These are phyloP conservation scores for Alternaria gansuensis DNA, from an alignment of 2,329 filamentous ascomycete genomes.

Conservation along the genomic window DNA sequence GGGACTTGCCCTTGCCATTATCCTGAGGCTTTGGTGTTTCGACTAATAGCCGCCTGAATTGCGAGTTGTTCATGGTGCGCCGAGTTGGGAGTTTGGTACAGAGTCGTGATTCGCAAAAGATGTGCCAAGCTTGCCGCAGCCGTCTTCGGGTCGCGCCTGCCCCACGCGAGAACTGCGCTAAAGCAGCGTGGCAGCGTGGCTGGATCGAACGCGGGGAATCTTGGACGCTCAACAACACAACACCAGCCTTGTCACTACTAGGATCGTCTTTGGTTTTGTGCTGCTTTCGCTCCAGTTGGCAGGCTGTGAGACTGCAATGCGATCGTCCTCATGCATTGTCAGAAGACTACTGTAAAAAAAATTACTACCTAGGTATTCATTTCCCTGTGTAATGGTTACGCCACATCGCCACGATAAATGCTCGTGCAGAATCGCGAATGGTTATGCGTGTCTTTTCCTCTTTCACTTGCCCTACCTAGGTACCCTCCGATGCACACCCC, in stretches of 20 bases:
- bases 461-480: slow-evolving; percentile 15
- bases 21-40: slow-evolving; percentile 57
- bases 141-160: slow-evolving; percentile 13
- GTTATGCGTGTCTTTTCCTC: neutral
- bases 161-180: slow-evolving; percentile 7
- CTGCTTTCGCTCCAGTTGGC: neutral
- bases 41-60: slow-evolving; percentile 80
- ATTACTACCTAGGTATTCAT: neutral
- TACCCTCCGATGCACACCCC: slow-evolving; percentile 14
- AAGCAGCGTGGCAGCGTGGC: slow-evolving; percentile 9
- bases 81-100: slow-evolving; percentile 5
- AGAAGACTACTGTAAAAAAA: slow-evolving; percentile 3
- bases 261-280: neutral
- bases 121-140: slow-evolving; percentile 14
- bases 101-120: slow-evolving; percentile 15
- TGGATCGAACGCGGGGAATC: slow-evolving; percentile 19
- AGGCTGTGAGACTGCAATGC: slow-evolving; percentile 6
- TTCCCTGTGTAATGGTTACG: slow-evolving; percentile 6
- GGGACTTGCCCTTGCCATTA: slow-evolving; percentile 38
- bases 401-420: neutral
- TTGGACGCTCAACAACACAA: slow-evolving; percentile 6
- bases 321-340: neutral
- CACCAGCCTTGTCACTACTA: slow-evolving; percentile 10
- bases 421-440: neutral
- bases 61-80: slow-evolving; percentile 85